Conservation (phyloP, 192 early-diverging fungal species). For the Linnemannia zychae region DNA sequence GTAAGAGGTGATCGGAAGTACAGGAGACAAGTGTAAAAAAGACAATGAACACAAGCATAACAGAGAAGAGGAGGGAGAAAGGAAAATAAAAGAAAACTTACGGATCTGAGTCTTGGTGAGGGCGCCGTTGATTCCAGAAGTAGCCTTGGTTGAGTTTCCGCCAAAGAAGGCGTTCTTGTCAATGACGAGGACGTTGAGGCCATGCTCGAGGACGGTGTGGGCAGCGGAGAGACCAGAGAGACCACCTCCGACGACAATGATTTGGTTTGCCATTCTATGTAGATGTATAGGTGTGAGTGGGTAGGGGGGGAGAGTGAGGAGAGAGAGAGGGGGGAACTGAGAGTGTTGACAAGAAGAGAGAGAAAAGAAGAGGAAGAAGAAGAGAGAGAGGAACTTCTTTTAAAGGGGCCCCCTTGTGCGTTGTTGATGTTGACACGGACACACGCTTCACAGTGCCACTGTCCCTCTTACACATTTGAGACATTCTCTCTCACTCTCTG, state of each 20-base stretch:
- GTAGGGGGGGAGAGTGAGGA: background rate
- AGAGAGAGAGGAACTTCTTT: slow-evolving; percentile 1
- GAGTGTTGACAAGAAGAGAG: slow-evolving; percentile 15
- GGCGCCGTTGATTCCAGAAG: slow-evolving; percentile 97
- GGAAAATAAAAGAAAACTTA: slow-evolving; percentile 11
- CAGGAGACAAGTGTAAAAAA: background rate
- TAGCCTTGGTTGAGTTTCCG: slow-evolving; percentile 98
- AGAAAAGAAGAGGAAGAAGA: slow-evolving; percentile 26
- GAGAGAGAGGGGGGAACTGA: background rate
- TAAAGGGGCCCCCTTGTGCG: background rate
- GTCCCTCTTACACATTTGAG: slow-evolving; percentile 7
- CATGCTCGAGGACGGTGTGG: slow-evolving; percentile 88
- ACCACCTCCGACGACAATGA: slow-evolving; percentile 92
- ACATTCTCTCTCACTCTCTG: too few species aligned
- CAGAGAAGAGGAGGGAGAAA: background rate
- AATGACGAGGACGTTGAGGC: slow-evolving; percentile 84
- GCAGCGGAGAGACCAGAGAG: slow-evolving; percentile 91
- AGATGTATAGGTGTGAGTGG: background rate
- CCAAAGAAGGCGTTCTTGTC: slow-evolving; percentile 94
- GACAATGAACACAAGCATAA: background rate
- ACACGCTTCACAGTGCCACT: background rate
- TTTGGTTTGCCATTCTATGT: slow-evolving; percentile 56
- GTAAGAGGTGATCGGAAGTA: background rate
- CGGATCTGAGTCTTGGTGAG: slow-evolving; percentile 86
- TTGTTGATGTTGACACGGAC: background rate